Conservation (phyloP, 169 alveolate species). For the Amoebophrya sp. region DNA sequence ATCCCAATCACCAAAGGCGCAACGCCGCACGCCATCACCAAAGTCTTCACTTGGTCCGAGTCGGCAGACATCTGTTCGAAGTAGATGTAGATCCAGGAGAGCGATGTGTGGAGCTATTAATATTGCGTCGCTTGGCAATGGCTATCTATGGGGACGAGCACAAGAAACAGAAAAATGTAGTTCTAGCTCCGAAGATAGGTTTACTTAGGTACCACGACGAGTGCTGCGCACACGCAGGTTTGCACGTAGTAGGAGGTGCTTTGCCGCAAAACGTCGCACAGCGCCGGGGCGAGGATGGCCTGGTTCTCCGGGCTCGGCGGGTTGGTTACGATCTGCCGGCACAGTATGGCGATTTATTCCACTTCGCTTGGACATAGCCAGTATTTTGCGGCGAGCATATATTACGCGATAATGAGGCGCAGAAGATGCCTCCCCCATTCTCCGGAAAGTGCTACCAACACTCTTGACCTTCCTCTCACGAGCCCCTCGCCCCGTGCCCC, state of each 20-base stretch:
- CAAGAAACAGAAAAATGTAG: background rate
- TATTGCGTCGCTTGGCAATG: background rate
- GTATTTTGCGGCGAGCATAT: too few species aligned
- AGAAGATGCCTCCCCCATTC: too few species aligned
- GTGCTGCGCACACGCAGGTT: background rate
- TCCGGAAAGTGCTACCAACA: too few species aligned
- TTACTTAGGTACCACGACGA: background rate
- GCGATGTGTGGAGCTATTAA: background rate
- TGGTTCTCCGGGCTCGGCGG: background rate
- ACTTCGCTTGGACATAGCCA: too few species aligned
- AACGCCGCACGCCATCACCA: background rate
- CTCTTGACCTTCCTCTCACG: too few species aligned
- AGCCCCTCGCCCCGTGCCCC: too few species aligned
- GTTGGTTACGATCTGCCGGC: too few species aligned
- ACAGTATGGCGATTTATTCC: too few species aligned
- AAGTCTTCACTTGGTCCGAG: background rate
- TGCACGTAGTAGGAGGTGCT: background rate
- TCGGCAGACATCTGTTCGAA: background rate
- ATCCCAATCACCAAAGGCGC: background rate
- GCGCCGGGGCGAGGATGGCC: background rate
- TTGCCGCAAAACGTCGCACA: background rate
- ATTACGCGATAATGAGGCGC: too few species aligned
- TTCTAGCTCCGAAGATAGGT: background rate
- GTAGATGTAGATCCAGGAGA: background rate
- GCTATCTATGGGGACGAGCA: background rate